Percentiles rank a stretch among this genome's conserved stretches.
Evolutionary conservation across 192 early-diverging fungal species (phyloP).

Genomic region (Umbelopsis ramanniana): DNA sequence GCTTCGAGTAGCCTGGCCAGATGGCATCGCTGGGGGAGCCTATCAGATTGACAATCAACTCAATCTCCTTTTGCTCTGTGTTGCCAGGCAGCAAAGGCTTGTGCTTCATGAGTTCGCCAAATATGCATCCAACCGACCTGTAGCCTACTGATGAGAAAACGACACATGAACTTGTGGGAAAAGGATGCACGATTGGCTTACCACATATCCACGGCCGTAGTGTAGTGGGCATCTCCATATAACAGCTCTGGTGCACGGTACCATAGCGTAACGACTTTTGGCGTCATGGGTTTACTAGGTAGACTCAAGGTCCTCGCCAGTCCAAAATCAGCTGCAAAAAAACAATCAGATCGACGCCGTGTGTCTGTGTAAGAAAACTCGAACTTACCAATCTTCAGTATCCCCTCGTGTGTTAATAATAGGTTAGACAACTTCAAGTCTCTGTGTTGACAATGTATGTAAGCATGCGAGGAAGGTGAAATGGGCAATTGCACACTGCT

Average conservation of each 20-base stretch:
- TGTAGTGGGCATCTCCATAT: slow-evolving; percentile 73
- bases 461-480: not conserved
- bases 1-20: slow-evolving; percentile 75
- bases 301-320: slow-evolving; percentile 68
- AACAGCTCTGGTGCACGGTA: slow-evolving; percentile 84
- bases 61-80: slow-evolving; percentile 74
- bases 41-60: slow-evolving; percentile 72
- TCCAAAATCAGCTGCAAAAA: slow-evolving; percentile 73
- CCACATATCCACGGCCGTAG: slow-evolving; percentile 82
- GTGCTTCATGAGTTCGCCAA: slow-evolving; percentile 80
- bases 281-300: slow-evolving; percentile 75
- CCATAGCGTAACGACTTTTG: slow-evolving; percentile 85
- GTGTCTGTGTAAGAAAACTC: not conserved
- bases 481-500: not conserved
- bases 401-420: slow-evolving; percentile 64
- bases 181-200: too few relatives aligned
- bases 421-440: slow-evolving; percentile 85
- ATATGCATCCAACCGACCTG: slow-evolving; percentile 81
- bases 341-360: not conserved
- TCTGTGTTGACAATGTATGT: slow-evolving; percentile 25
- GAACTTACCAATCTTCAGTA: slow-evolving; percentile 72
- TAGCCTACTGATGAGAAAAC: not conserved
- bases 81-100: slow-evolving; percentile 84
- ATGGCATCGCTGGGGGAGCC: slow-evolving; percentile 75
- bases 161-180: too few relatives aligned